These are phyloP conservation scores for Astraeus odoratus DNA, from an alignment of 768 basidiomycete genomes.

Conservation along the genomic window DNA sequence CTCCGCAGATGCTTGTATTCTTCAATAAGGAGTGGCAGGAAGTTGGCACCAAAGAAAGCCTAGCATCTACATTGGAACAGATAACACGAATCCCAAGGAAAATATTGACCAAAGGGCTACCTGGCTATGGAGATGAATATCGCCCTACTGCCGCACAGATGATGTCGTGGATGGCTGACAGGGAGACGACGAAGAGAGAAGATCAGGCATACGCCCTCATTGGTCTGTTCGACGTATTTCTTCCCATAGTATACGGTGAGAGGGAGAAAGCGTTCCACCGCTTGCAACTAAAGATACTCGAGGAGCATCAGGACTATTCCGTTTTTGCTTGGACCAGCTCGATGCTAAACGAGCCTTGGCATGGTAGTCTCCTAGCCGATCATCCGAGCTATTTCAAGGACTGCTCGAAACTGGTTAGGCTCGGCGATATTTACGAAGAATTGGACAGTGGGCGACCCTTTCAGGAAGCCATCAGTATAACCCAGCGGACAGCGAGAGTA, in stretches of 20 bases:
- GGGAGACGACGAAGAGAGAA: constrained; percentile 11
- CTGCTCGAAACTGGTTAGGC: neutral
- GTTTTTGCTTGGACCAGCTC: constrained; percentile 6
- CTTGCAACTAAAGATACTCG: constrained; percentile 3
- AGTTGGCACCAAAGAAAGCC: constrained; percentile 4
- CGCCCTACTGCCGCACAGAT: constrained; percentile 1
- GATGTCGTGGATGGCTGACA: constrained; percentile 12
- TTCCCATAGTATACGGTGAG: constrained; percentile 13
- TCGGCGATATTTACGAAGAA: neutral
- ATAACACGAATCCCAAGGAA: constrained; percentile 5
- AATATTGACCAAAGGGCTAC: too few species aligned
- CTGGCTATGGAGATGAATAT: too few species aligned
- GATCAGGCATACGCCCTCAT: constrained; percentile 15
- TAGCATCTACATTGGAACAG: neutral
- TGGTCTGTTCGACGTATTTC: constrained; percentile 8
- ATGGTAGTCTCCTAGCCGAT: neutral
- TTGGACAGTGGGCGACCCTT: neutral
- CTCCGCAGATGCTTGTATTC: constrained; percentile 11
- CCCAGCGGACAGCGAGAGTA: neutral
- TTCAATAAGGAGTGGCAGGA: constrained; percentile 10
- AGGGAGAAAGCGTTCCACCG: constrained; percentile 11
- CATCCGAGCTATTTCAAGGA: neutral
- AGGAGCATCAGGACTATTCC: constrained; percentile 3
- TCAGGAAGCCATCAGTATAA: too few species aligned
- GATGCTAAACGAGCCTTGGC: too few species aligned